Base-by-base conservation (phyloP, 768 basidiomycete genomes). In the Amyloporia xantha region DNA sequence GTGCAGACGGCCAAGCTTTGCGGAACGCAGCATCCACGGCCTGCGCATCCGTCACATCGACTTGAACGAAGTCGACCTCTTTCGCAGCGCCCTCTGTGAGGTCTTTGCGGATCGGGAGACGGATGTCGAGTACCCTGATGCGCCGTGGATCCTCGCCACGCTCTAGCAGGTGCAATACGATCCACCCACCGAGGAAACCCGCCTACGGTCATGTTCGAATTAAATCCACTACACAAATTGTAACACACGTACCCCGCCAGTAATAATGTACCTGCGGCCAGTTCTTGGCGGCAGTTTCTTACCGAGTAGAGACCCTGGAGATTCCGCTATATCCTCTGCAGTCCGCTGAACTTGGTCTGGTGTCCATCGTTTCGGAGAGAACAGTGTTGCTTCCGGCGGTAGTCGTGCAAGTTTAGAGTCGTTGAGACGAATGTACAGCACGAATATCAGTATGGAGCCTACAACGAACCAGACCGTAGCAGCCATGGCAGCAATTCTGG, bases 161-260 rank as follows among this genome's bases (percentile, higher is more conserved):
- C 44, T 79, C 70, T 3, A 89, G 50, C 2, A 90, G 68, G 38
- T 85, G 78, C 0, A 78, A 68, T 3, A 83, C 80, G 30, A 90
- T 81, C 87, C 87, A 90, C 5, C 84, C 83, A 11, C 86, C 86
- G 2, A 88, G 64, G 51, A 88, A 87, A 1, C 86, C 86, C 3
- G 79, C 78, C 86, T 87, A 27, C 36, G 36, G 7, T 33, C 30
- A 33, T 33, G 15, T 23, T 12, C 10, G 17, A 35, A 26, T 23
- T 36, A 5, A 28, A 11, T 15, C n/a, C 4, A 4, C 13, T 36
- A 45, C 12, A 2, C 17, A 27, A 12, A 20, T 20, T 5, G 21
- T 2, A 11, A 24, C n/a, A 5, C 35, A 75, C 77, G 53, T 60
- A 85, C 84, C 56, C 87, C 86, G 48, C 87, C 87, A 30, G 85